These are phyloP conservation scores for Xylaria sp. DNA, from an alignment of 2,329 filamentous ascomycete species.

Conservation along the genomic window DNA sequence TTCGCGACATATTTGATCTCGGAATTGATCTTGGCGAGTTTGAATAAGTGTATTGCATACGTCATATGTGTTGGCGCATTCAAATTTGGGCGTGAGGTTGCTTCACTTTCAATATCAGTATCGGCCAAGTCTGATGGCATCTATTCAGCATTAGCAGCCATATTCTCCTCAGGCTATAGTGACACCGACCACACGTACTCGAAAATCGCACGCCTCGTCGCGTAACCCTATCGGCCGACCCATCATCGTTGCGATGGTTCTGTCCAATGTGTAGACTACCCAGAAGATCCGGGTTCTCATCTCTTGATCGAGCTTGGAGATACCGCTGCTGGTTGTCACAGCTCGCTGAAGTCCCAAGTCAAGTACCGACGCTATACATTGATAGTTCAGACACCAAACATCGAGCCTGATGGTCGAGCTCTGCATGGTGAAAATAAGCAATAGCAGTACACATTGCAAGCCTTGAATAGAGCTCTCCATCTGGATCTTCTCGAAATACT, in stretches of 20 bases:
- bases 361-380: constrained; percentile 62
- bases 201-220: constrained; percentile 65
- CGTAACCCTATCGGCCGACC: constrained; percentile 65
- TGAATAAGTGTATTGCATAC: constrained; percentile 62
- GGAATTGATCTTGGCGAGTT: constrained; percentile 60
- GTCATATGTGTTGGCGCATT: constrained; percentile 48
- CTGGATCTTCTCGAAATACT: constrained; percentile 58
- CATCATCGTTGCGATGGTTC: constrained; percentile 65
- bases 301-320: constrained; percentile 62
- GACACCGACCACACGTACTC: constrained; percentile 48
- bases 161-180: background rate
- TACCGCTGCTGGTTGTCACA: constrained; percentile 55
- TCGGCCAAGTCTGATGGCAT: constrained; percentile 42
- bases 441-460: constrained; percentile 59
- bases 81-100: background rate
- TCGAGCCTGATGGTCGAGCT: constrained; percentile 61
- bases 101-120: constrained; percentile 15
- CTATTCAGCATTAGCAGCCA: constrained; percentile 23
- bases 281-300: constrained; percentile 67
- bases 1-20: constrained; percentile 69
- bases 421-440: constrained; percentile 62
- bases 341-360: constrained; percentile 64
- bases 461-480: constrained; percentile 61
- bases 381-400: constrained; percentile 66
- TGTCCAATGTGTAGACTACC: constrained; percentile 63